A percentile compares a stretch with the other conserved stretches of the same genome.
Conservation (phyloP, 2,329 filamentous ascomycete species). For the Macroventuria anomochaeta region DNA sequence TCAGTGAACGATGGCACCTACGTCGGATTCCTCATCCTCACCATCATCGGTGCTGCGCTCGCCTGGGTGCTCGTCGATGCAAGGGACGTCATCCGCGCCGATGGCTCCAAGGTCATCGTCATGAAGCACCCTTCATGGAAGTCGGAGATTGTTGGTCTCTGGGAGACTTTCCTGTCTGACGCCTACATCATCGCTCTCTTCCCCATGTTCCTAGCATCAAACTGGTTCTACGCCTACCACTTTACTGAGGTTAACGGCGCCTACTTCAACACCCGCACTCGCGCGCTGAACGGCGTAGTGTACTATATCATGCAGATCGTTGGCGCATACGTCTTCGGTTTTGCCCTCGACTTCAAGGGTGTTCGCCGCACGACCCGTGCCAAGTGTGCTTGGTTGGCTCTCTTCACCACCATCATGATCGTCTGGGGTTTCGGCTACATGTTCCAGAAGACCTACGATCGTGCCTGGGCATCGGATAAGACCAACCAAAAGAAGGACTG, state of each 20-base stretch:
- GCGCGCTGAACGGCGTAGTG: slow-evolving; percentile 77
- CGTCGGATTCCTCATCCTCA: slow-evolving; percentile 85
- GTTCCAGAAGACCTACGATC: slow-evolving; percentile 70
- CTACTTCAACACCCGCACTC: slow-evolving; percentile 75
- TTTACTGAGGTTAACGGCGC: slow-evolving; percentile 75
- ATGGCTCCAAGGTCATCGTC: slow-evolving; percentile 79
- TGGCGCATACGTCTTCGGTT: slow-evolving; percentile 75
- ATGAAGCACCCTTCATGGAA: slow-evolving; percentile 92
- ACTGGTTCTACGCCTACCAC: slow-evolving; percentile 82
- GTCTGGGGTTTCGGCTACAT: slow-evolving; percentile 86
- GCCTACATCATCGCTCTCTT: slow-evolving; percentile 78
- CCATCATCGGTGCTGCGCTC: slow-evolving; percentile 72
- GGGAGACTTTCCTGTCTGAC: slow-evolving; percentile 72
- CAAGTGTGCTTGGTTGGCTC: slow-evolving; percentile 64
- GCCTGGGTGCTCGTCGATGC: slow-evolving; percentile 75
- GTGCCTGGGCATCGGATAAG: slow-evolving; percentile 40
- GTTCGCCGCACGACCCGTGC: slow-evolving; percentile 72
- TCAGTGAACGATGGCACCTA: slow-evolving; percentile 81
- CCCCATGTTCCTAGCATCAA: slow-evolving; percentile 81
- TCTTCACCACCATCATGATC: slow-evolving; percentile 74
- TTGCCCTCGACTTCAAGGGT: slow-evolving; percentile 65
- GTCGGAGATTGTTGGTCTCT: slow-evolving; percentile 77
- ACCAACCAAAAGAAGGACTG: slow-evolving; percentile 65
- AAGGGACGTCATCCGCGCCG: slow-evolving; percentile 72
- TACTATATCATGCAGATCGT: slow-evolving; percentile 82